Conservation (phyloP, 306 rosid genomes). For the Cucurbita pepo region DNA sequence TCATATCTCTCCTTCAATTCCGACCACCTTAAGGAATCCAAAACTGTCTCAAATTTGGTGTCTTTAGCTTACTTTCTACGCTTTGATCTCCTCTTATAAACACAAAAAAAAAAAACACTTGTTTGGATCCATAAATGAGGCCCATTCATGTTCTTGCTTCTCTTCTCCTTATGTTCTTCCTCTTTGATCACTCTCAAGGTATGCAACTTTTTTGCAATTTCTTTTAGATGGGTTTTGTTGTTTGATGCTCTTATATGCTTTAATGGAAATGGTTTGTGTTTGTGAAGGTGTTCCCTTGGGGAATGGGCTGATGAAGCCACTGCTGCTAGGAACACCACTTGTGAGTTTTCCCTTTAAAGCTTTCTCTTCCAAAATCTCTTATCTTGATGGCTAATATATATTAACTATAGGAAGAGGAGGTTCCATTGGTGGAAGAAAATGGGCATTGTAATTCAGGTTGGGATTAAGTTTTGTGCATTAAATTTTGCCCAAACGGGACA, state of each 20-base stretch:
- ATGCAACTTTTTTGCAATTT: not conserved
- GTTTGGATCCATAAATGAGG: conserved; percentile 23
- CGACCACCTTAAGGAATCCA: not conserved
- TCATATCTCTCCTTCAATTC: not conserved
- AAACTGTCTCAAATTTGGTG: not conserved
- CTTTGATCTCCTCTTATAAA: not conserved
- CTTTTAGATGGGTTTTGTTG: not conserved
- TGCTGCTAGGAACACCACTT: conserved; percentile 18
- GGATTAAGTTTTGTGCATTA: not conserved
- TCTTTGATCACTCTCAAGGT: conserved; percentile 46
- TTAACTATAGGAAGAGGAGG: conserved; percentile 23
- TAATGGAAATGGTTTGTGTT: not conserved
- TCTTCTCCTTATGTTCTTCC: conserved; percentile 45
- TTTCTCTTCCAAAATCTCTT: not conserved
- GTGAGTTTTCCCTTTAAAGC: conserved; percentile 18
- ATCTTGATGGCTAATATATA: not conserved
- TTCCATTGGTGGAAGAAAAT: conserved; percentile 13
- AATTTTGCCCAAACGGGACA: not conserved
- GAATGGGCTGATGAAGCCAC: conserved; percentile 20
- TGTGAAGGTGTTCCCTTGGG: conserved; percentile 56
- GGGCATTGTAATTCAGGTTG: conserved; percentile 36
- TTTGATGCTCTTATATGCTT: not conserved
- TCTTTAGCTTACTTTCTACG: not conserved
- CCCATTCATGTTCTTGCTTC: conserved; percentile 20
- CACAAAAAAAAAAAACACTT: not conserved